Evolutionary conservation across 129 eudicot species (phyloP).

Genomic region (Flaveria linearis): DNA sequence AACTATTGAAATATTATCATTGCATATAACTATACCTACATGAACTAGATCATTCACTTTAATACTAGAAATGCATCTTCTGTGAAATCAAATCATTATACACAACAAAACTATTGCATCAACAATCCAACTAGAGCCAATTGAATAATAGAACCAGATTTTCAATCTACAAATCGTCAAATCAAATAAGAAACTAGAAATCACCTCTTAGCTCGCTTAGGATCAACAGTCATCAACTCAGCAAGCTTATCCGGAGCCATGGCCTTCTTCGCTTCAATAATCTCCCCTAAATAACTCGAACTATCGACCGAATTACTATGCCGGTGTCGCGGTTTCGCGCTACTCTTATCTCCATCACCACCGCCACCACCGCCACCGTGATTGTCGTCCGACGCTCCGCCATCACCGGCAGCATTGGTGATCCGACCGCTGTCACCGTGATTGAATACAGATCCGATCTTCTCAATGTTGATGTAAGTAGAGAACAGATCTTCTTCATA

Average conservation of each 20-base stretch:
- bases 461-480: slow-evolving; percentile 75
- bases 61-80: not conserved
- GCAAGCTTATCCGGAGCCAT: slow-evolving; percentile 92
- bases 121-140: not conserved
- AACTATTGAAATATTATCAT: not conserved
- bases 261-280: slow-evolving; percentile 86
- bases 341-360: slow-evolving; percentile 36
- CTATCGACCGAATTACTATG: slow-evolving; percentile 72
- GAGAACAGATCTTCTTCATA: slow-evolving; percentile 77
- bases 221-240: slow-evolving; percentile 81
- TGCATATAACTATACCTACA: not conserved
- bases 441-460: slow-evolving; percentile 47
- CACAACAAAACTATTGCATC: not conserved
- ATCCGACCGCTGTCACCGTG: slow-evolving; percentile 26
- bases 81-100: not conserved
- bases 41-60: not conserved
- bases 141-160: not conserved
- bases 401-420: slow-evolving; percentile 39
- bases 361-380: not conserved
- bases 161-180: not conserved
- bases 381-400: slow-evolving; percentile 29
- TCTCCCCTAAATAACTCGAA: slow-evolving; percentile 44
- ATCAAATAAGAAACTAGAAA: not conserved
- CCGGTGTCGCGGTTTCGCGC: slow-evolving; percentile 50
- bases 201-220: slow-evolving; percentile 89